Conservation (phyloP, 2,329 filamentous ascomycete species). For the Alternaria sp. region DNA sequence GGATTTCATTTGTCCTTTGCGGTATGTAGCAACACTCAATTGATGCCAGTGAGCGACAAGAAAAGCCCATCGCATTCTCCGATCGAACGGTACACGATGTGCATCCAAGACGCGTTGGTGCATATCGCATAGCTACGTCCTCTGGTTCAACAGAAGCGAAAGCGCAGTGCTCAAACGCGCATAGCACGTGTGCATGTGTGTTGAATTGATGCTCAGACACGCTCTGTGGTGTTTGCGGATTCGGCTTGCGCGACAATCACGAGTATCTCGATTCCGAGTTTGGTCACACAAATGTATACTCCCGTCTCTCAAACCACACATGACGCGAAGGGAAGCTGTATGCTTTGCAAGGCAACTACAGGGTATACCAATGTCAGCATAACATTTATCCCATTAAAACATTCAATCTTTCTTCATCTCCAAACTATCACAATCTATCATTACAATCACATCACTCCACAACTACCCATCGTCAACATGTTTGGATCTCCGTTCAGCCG, state of each 20-base stretch:
- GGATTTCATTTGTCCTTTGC: slow-evolving; percentile 24
- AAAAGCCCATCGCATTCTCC: background rate
- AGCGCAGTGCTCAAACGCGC: background rate
- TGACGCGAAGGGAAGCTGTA: background rate
- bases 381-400: background rate
- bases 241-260: slow-evolving; percentile 2
- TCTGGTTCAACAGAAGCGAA: background rate
- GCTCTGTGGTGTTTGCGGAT: slow-evolving; percentile 7
- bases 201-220: background rate
- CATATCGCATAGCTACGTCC: background rate
- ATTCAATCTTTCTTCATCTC: background rate
- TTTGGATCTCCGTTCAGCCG: slow-evolving; percentile 1
- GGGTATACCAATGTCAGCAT: background rate
- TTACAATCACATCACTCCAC: too few relatives aligned
- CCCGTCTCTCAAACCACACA: slow-evolving; percentile 5
- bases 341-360: background rate
- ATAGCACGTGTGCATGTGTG: background rate
- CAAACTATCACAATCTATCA: background rate
- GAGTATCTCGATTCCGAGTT: background rate
- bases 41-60: slow-evolving; percentile 9
- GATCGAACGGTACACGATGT: background rate
- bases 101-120: background rate
- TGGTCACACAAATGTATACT: background rate
- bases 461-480: background rate
- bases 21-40: slow-evolving; percentile 36